Conservation (phyloP, 306 rosid species). For the Canavalia ensiformis region DNA sequence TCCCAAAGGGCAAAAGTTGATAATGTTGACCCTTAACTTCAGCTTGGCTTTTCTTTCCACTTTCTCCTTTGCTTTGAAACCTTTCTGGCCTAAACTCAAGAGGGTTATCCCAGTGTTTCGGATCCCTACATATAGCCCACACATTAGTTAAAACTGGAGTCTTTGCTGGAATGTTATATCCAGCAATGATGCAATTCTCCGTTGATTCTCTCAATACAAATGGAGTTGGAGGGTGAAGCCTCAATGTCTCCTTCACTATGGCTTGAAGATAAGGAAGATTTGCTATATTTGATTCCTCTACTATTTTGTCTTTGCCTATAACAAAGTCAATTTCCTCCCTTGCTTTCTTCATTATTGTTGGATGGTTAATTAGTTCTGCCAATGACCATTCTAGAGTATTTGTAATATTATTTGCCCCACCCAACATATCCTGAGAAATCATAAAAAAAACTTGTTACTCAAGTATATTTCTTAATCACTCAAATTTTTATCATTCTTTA, state of each 20-base stretch:
- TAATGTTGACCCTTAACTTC: conserved; percentile 72
- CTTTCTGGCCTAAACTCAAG: conserved; percentile 66
- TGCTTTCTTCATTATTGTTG: conserved; percentile 65
- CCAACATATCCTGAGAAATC: conserved; percentile 63
- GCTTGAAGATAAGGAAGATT: conserved; percentile 79
- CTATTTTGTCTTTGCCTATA: conserved; percentile 57
- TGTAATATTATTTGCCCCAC: conserved; percentile 67
- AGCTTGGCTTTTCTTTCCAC: conserved; percentile 41
- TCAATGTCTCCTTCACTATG: conserved; percentile 71
- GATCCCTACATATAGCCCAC: conserved; percentile 77
- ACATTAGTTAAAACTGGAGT: conserved; percentile 65
- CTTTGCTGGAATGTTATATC: conserved; percentile 64
- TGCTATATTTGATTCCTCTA: conserved; percentile 61
- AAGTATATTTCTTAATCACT: neutral
- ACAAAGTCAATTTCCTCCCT: conserved; percentile 67
- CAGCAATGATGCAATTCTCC: conserved; percentile 54
- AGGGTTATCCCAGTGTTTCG: conserved; percentile 67
- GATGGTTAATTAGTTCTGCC: conserved; percentile 73
- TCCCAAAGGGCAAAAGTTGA: conserved; percentile 77
- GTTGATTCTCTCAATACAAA: conserved; percentile 66
- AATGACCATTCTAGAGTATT: conserved; percentile 66
- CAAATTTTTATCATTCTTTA: neutral
- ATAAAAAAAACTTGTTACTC: neutral
- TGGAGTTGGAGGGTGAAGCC: conserved; percentile 87
- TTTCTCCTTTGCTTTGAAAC: conserved; percentile 51